Evolutionary conservation across 192 early-diverging fungal genomes (phyloP).

Genomic region (Backusella macrospora): DNA sequence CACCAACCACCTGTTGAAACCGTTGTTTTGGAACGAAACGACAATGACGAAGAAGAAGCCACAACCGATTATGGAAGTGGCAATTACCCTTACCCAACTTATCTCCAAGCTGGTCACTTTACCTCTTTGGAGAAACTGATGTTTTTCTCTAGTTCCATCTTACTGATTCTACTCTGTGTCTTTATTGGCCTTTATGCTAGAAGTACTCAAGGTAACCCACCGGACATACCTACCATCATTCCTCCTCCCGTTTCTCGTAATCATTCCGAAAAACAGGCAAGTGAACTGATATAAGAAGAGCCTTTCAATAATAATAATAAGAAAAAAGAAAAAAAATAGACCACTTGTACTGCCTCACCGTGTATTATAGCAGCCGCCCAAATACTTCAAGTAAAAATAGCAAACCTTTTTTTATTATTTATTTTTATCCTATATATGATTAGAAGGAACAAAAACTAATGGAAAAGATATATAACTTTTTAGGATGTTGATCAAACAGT

Average conservation of each 20-base stretch:
- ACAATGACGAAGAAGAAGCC: slow-evolving; percentile 8
- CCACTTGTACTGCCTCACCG: slow-evolving; percentile 54
- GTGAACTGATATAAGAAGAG: neutral
- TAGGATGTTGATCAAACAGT: slow-evolving; percentile 52
- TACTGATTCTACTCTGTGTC: slow-evolving; percentile 34
- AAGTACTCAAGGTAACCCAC: slow-evolving; percentile 15
- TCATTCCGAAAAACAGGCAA: slow-evolving; percentile 21
- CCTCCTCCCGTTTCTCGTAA: slow-evolving; percentile 18
- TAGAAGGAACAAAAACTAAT: neutral
- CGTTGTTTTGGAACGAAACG: neutral
- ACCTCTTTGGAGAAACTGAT: slow-evolving; percentile 39
- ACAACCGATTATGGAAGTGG: slow-evolving; percentile 32
- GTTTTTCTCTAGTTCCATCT: slow-evolving; percentile 33
- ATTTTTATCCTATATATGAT: neutral
- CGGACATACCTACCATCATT: neutral
- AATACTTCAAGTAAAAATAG: slow-evolving; percentile 51
- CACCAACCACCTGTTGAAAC: neutral
- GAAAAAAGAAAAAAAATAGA: neutral
- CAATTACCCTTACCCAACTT: slow-evolving; percentile 33
- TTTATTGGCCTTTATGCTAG: slow-evolving; percentile 40
- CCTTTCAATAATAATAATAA: neutral
- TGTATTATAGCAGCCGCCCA: slow-evolving; percentile 63
- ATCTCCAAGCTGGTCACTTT: slow-evolving; percentile 36
- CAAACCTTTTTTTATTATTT: too few relatives aligned
- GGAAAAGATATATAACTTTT: neutral